These are phyloP conservation scores for Globisporangium orthogonon DNA, from an alignment of 352 stramenopile genomes.

Conservation along the genomic window DNA sequence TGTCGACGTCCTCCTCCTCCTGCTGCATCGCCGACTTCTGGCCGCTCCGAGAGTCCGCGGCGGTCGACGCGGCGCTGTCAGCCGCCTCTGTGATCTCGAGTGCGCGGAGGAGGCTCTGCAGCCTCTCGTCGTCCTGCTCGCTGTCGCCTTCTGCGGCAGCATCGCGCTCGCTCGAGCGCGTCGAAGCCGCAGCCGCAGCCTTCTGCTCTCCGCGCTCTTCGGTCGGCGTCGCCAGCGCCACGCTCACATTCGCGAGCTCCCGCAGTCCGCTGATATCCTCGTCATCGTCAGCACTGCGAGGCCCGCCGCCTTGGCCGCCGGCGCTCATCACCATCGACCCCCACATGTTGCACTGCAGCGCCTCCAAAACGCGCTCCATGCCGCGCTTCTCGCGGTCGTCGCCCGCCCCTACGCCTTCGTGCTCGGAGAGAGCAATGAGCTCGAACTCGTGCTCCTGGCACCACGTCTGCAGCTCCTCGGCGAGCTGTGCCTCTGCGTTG, in stretches of 20 bases:
- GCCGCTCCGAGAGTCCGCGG: background rate
- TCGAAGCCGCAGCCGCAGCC: background rate
- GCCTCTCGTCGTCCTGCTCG: constrained; percentile 24
- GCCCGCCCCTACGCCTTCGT: constrained; percentile 10
- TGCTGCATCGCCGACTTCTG: background rate
- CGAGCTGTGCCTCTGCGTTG: constrained; percentile 18
- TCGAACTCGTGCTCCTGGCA: constrained; percentile 61
- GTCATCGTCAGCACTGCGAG: background rate
- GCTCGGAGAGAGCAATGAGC: constrained; percentile 30
- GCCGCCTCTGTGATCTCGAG: constrained; percentile 30
- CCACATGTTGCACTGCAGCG: constrained; percentile 78
- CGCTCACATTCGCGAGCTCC: constrained; percentile 12
- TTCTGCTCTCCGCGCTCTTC: constrained; percentile 4
- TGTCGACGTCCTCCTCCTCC: constrained; percentile 42
- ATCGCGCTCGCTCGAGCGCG: constrained; percentile 8
- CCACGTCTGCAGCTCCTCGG: constrained; percentile 37
- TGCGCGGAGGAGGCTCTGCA: constrained; percentile 40
- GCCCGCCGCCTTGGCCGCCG: background rate
- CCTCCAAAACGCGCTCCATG: constrained; percentile 66
- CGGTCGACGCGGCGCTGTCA: background rate
- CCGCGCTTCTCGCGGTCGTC: constrained; percentile 35
- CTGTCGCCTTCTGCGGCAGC: background rate
- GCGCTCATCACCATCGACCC: constrained; percentile 51
- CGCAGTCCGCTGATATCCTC: constrained; percentile 4
- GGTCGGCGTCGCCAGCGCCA: constrained; percentile 7